Evolutionary conservation across 2,329 filamentous ascomycete species (phyloP).

Genomic region (Sporothrix sp.): DNA sequence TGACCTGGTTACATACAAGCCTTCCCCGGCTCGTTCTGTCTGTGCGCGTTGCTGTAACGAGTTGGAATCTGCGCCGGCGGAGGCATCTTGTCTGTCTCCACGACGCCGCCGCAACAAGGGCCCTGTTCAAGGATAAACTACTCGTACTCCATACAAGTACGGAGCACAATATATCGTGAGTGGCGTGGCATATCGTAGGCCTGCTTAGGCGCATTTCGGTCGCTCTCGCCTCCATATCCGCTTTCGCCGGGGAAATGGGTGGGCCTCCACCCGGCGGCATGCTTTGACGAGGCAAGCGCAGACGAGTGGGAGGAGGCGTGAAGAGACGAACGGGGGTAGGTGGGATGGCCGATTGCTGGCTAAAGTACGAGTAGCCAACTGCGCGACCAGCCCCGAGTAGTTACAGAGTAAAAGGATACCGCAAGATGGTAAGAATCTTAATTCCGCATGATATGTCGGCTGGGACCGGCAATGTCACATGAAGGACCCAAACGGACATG

Average conservation of each 20-base stretch:
- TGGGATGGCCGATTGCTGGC: not conserved
- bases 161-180: too few relatives aligned
- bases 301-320: not conserved
- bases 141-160: not conserved
- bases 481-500: too few relatives aligned
- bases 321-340: not conserved
- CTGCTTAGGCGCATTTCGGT: slow-evolving; percentile 4
- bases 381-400: too few relatives aligned
- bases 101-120: too few relatives aligned
- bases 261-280: slow-evolving; percentile 4
- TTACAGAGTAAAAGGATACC: too few relatives aligned
- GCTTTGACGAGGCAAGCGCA: slow-evolving; percentile 18
- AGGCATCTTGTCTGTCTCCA: not conserved
- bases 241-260: slow-evolving; percentile 14
- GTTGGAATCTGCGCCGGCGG: slow-evolving; percentile 5
- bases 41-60: slow-evolving; percentile 1
- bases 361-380: too few relatives aligned
- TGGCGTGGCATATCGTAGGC: not conserved
- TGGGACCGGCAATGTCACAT: too few relatives aligned
- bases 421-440: too few relatives aligned
- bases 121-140: too few relatives aligned
- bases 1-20: too few relatives aligned
- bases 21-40: too few relatives aligned
- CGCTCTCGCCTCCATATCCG: slow-evolving; percentile 3
- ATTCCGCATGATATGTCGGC: too few relatives aligned